phyloP scores from a whole-genome alignment of 2,329 filamentous ascomycete genomes.

The Aspergillus sp. region DNA sequence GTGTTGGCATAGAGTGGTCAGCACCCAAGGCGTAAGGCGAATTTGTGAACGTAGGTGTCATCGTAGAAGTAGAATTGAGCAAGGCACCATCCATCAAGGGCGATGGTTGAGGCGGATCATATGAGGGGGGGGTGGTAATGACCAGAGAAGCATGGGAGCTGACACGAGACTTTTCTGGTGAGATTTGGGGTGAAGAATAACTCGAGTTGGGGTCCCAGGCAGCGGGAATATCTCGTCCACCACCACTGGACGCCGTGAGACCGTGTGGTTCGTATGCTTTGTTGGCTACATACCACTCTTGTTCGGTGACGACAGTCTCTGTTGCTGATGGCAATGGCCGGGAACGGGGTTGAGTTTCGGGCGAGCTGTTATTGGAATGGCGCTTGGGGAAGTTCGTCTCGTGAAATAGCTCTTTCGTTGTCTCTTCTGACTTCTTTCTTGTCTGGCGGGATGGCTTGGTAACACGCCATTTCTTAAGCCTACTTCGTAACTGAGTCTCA shows the following conservation, averaged over 20 bases:
- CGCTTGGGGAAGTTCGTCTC: slow-evolving; percentile 19
- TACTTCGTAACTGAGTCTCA: slow-evolving; percentile 46
- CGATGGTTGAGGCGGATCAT: slow-evolving; percentile 28
- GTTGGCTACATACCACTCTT: slow-evolving; percentile 21
- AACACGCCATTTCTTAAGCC: slow-evolving; percentile 47
- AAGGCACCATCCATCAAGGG: slow-evolving; percentile 25
- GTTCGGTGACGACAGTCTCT: slow-evolving; percentile 6
- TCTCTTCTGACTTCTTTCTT: slow-evolving; percentile 38
- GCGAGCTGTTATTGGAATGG: slow-evolving; percentile 13
- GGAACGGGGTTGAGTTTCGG: slow-evolving; percentile 10
- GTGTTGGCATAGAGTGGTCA: slow-evolving; percentile 28
- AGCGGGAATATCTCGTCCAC: slow-evolving; percentile 14
- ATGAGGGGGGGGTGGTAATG: slow-evolving; percentile 23
- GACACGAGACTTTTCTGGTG: slow-evolving; percentile 22
- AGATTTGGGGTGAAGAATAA: slow-evolving; percentile 25
- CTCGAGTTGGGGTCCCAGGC: slow-evolving; percentile 22
- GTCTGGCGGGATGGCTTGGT: slow-evolving; percentile 46
- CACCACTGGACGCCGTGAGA: slow-evolving; percentile 11
- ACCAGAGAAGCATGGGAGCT: slow-evolving; percentile 21
- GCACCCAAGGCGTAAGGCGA: slow-evolving; percentile 28
- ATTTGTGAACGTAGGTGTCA: slow-evolving; percentile 25
- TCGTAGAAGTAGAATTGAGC: slow-evolving; percentile 25
- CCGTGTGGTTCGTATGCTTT: slow-evolving; percentile 12
- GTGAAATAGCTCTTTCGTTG: slow-evolving; percentile 22
- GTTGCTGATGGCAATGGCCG: slow-evolving; percentile 9